Conservation (phyloP, 345 rosid species). For the Cochlearia excelsa region DNA sequence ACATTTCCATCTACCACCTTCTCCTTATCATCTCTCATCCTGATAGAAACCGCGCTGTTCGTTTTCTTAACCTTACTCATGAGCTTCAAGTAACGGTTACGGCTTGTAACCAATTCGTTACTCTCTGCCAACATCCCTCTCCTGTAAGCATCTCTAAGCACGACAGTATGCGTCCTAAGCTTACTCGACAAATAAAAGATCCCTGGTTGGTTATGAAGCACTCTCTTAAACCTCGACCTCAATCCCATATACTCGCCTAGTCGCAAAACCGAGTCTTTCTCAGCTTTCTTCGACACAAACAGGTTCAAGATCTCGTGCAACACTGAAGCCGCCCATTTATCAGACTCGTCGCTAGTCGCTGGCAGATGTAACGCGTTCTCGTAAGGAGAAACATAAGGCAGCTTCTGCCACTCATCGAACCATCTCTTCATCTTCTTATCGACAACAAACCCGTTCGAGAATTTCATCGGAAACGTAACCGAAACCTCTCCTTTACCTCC, state of each 20-base stretch:
- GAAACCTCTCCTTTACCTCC: constrained; percentile 32
- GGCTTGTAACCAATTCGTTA: constrained; percentile 49
- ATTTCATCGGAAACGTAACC: constrained; percentile 56
- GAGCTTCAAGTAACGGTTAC: constrained; percentile 72
- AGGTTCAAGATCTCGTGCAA: constrained; percentile 79
- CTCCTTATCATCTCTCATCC: constrained; percentile 42
- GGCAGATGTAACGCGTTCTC: constrained; percentile 57
- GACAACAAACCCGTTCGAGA: constrained; percentile 56
- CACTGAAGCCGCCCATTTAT: constrained; percentile 68
- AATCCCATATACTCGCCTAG: constrained; percentile 71
- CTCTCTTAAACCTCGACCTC: constrained; percentile 85
- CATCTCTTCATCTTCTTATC: constrained; percentile 78
- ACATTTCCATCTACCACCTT: constrained; percentile 38
- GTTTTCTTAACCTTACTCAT: constrained; percentile 60
- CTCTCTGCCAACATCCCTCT: constrained; percentile 68
- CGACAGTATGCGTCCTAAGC: constrained; percentile 66
- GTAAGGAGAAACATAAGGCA: constrained; percentile 82
- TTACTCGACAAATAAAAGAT: constrained; percentile 73
- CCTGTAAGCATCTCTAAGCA: constrained; percentile 68
- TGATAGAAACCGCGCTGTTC: constrained; percentile 34
- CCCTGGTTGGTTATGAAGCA: constrained; percentile 66
- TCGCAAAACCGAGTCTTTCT: constrained; percentile 53
- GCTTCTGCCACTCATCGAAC: constrained; percentile 79
- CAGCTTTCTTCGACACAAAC: constrained; percentile 69
- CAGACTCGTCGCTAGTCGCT: constrained; percentile 66